Percentiles rank a stretch among this genome's conserved stretches.
Conservation (phyloP, 2,329 filamentous ascomycete genomes). For the Pyrenophora graminea region DNA sequence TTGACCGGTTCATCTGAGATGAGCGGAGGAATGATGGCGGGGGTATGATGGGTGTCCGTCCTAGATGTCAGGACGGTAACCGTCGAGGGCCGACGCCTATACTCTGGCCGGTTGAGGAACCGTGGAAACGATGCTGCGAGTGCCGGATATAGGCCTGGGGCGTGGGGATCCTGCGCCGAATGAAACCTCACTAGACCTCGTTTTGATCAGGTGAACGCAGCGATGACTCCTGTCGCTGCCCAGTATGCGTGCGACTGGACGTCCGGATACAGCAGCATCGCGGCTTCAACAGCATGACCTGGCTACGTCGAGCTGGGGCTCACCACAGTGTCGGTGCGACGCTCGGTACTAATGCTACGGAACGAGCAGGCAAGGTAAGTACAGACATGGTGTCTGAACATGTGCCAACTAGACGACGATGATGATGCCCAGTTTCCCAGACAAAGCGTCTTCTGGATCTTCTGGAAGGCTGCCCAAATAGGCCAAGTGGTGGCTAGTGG, state of each 20-base stretch:
- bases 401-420: conserved; percentile 10
- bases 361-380: neutral
- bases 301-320: neutral
- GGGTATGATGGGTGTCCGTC: neutral
- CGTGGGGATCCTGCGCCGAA: conserved; percentile 16
- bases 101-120: conserved; percentile 5
- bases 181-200: neutral
- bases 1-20: too few species aligned
- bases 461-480: conserved; percentile 16
- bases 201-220: conserved; percentile 17
- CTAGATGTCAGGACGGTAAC: neutral
- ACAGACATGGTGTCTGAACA: neutral
- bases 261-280: neutral
- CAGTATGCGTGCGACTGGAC: neutral
- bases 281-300: neutral
- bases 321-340: conserved; percentile 2
- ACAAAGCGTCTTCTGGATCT: conserved; percentile 11
- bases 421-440: conserved; percentile 6
- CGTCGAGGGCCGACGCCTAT: conserved; percentile 8
- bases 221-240: neutral
- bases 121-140: conserved; percentile 17
- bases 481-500: conserved; percentile 17
- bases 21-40: neutral
- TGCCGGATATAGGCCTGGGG: conserved; percentile 12
- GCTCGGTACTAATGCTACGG: conserved; percentile 10